Evolutionary conservation across 208 protist species (phyloP).

Genomic region (Endotrypanum monterogeii): DNA sequence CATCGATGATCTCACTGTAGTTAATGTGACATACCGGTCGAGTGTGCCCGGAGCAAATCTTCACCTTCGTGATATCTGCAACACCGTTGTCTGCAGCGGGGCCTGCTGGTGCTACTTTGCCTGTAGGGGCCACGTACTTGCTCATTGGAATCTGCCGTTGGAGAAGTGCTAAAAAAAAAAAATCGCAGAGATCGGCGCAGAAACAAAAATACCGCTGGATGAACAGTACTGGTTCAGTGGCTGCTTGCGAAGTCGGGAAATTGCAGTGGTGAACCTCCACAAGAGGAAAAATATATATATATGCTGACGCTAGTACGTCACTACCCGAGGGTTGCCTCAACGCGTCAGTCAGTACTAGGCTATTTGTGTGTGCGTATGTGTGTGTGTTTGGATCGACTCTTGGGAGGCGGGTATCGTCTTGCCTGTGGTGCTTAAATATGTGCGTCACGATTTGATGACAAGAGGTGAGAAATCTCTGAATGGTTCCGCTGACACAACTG

Average conservation of each 20-base stretch:
- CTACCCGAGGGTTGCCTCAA: background rate
- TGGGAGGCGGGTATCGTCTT: background rate
- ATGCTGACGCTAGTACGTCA: background rate
- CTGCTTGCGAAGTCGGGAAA: background rate
- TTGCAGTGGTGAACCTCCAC: background rate
- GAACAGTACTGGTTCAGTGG: background rate
- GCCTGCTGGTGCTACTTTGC: constrained; percentile 36
- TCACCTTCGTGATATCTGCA: constrained; percentile 76
- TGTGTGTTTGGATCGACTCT: background rate
- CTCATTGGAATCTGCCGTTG: constrained; percentile 34
- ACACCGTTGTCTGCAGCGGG: constrained; percentile 30
- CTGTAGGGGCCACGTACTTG: constrained; percentile 73
- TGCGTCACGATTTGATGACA: background rate
- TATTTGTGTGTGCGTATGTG: background rate
- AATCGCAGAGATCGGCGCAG: constrained; percentile 7
- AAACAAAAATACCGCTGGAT: background rate
- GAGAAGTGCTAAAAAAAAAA: constrained; percentile 3
- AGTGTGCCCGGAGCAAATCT: constrained; percentile 92
- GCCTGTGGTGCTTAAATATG: background rate
- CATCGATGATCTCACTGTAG: constrained; percentile 90
- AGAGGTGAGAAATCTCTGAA: background rate
- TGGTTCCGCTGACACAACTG: background rate
- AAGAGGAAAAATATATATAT: background rate
- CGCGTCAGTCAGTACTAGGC: background rate
- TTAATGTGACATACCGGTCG: constrained; percentile 92